These are phyloP conservation scores for Aquilaria agallochum DNA, from an alignment of 441 rosid genomes.

Conservation along the genomic window DNA sequence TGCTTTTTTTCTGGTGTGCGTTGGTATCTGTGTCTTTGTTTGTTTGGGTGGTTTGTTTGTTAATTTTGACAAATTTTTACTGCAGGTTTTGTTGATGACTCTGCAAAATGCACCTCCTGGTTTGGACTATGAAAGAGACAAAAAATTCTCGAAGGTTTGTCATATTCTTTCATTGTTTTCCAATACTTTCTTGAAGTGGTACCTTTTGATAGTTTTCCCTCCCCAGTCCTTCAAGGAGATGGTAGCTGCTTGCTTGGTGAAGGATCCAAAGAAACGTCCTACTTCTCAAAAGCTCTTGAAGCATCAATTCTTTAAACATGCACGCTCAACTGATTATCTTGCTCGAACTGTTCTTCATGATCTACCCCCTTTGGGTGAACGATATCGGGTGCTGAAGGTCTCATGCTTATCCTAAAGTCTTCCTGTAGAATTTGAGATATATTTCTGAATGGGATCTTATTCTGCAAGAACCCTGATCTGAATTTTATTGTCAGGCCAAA, in stretches of 20 bases:
- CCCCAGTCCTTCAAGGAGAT: constrained; percentile 76
- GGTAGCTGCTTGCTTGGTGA: constrained; percentile 83
- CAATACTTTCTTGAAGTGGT: constrained; percentile 11
- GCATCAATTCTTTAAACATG: constrained; percentile 75
- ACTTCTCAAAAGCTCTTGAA: constrained; percentile 72
- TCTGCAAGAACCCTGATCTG: constrained; percentile 1
- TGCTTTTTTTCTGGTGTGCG: background rate
- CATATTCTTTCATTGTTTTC: background rate
- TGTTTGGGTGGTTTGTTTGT: constrained; percentile 14
- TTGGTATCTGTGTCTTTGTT: constrained; percentile 4
- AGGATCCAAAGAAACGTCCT: constrained; percentile 94
- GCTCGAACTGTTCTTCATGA: constrained; percentile 56
- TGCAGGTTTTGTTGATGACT: constrained; percentile 80
- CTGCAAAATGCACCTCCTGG: constrained; percentile 94
- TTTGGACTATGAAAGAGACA: constrained; percentile 78
- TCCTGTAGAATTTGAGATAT: background rate
- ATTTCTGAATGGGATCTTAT: background rate
- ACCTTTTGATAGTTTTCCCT: background rate
- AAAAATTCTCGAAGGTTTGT: constrained; percentile 73
- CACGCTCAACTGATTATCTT: constrained; percentile 58
- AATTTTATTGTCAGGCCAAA: constrained; percentile 33
- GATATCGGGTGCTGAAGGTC: constrained; percentile 73
- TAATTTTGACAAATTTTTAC: constrained; percentile 8
- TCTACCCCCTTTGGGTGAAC: constrained; percentile 81
- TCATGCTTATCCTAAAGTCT: constrained; percentile 19